Percentiles rank a stretch among this genome's conserved stretches.
Conservation (phyloP, 495 filamentous ascomycete genomes). For the Podospora pseudoanserina region DNA sequence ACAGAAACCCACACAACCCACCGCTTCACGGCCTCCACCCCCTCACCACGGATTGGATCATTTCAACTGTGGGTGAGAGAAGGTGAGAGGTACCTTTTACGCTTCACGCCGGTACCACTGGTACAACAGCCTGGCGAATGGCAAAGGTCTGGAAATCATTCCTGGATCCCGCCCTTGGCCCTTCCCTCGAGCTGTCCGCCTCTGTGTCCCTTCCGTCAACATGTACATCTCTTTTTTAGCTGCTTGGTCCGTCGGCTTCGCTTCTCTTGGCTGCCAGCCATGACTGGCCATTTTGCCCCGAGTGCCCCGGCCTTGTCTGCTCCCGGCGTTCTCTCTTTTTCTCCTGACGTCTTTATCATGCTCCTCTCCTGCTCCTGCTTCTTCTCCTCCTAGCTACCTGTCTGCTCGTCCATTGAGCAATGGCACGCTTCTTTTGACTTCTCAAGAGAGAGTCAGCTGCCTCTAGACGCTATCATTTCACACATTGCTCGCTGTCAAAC, state of each 20-base stretch:
- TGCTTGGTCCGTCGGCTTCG: background rate
- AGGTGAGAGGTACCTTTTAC: constrained; percentile 1
- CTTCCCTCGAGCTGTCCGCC: background rate
- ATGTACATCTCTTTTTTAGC: background rate
- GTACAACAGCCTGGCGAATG: background rate
- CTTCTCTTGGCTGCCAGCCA: background rate
- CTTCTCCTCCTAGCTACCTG: background rate
- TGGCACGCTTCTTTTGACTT: background rate
- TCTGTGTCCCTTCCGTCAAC: background rate
- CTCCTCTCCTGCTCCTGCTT: background rate
- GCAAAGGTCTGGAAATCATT: background rate
- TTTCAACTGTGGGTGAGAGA: background rate
- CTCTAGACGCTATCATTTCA: background rate
- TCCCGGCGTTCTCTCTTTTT: background rate
- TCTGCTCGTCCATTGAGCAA: background rate
- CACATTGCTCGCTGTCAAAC: background rate
- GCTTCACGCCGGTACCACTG: background rate
- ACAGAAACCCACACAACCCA: constrained; percentile 13
- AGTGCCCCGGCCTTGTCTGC: background rate
- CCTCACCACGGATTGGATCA: constrained; percentile 9
- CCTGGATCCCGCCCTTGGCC: background rate
- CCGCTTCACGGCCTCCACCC: constrained; percentile 21
- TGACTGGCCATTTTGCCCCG: background rate
- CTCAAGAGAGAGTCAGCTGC: background rate
- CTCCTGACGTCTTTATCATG: background rate